Conservation (phyloP, 805 yeast species). For the Pichia nakasei region DNA sequence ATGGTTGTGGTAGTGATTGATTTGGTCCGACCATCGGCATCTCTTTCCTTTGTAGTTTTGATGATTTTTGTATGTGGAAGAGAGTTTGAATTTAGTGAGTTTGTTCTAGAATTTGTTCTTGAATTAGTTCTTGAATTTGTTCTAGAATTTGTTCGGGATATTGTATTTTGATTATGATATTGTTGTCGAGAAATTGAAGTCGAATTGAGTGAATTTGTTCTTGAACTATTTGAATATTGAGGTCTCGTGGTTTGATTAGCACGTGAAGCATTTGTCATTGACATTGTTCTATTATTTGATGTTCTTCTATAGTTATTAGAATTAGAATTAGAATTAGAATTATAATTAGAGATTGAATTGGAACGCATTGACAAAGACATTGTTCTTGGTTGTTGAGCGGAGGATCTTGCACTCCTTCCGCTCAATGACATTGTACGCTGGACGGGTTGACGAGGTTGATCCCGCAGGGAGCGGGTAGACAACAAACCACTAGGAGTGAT, state of each 20-base stretch:
- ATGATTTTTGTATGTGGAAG: slow-evolving; percentile 28
- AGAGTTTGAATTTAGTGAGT: slow-evolving; percentile 24
- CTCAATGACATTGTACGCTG: slow-evolving; percentile 27
- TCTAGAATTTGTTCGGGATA: slow-evolving; percentile 12
- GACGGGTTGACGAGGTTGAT: not conserved
- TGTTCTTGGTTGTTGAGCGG: slow-evolving; percentile 3
- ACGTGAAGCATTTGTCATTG: not conserved
- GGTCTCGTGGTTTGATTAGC: not conserved
- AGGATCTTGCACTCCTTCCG: slow-evolving; percentile 20
- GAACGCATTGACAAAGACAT: slow-evolving; percentile 22
- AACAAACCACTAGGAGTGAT: slow-evolving; percentile 4
- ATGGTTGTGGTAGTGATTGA: slow-evolving; percentile 49
- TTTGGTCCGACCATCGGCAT: slow-evolving; percentile 42
- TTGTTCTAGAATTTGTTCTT: slow-evolving; percentile 16
- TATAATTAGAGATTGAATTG: slow-evolving; percentile 4
- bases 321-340: slow-evolving; percentile 11
- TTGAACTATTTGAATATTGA: slow-evolving; percentile 5
- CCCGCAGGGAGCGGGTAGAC: not conserved
- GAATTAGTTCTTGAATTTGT: slow-evolving; percentile 15
- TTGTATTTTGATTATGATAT: slow-evolving; percentile 3
- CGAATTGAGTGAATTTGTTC: slow-evolving; percentile 18
- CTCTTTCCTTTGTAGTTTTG: slow-evolving; percentile 43
- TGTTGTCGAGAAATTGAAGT: not conserved
- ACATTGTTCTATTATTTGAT: slow-evolving; percentile 2
- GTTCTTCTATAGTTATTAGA: slow-evolving; percentile 10